Percentiles rank a stretch among this genome's conserved stretches.
Conservation (phyloP, 2,329 filamentous ascomycete genomes). For the Ophiocordyceps robertsii region DNA sequence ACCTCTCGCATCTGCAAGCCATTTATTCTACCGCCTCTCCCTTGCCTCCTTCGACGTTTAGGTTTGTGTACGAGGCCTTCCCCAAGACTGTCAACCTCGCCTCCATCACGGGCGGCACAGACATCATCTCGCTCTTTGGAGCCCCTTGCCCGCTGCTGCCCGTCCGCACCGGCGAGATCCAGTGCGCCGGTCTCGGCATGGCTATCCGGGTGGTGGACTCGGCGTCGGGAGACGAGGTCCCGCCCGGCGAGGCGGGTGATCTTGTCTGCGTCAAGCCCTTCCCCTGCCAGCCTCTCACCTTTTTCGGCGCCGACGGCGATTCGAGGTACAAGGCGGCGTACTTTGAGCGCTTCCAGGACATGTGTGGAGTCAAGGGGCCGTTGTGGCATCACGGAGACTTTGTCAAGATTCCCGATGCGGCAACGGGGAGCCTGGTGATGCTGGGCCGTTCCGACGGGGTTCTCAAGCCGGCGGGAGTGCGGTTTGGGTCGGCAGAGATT, state of each 20-base stretch:
- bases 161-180: slow-evolving; percentile 60
- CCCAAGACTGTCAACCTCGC: slow-evolving; percentile 70
- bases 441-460: slow-evolving; percentile 86
- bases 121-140: slow-evolving; percentile 92
- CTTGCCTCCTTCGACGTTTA: slow-evolving; percentile 82
- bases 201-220: slow-evolving; percentile 51
- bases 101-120: slow-evolving; percentile 90
- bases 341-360: slow-evolving; percentile 63
- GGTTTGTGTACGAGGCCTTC: slow-evolving; percentile 77
- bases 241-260: slow-evolving; percentile 63
- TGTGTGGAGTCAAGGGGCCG: slow-evolving; percentile 22
- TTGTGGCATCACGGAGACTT: slow-evolving; percentile 97
- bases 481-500: slow-evolving; percentile 90
- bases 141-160: slow-evolving; percentile 66
- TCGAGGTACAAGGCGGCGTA: slow-evolving; percentile 75
- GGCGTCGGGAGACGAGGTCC: slow-evolving; percentile 38
- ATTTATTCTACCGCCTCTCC: slow-evolving; percentile 94
- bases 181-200: slow-evolving; percentile 69
- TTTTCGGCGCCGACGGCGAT: slow-evolving; percentile 56
- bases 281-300: slow-evolving; percentile 79
- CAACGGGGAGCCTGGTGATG: slow-evolving; percentile 74
- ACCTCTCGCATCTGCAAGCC: slow-evolving; percentile 56
- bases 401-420: slow-evolving; percentile 49
- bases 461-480: slow-evolving; percentile 79
- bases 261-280: slow-evolving; percentile 79